A percentile compares a stretch with the other conserved stretches of the same genome.
Evolutionary conservation across 371 early-diverging fungal genomes (phyloP).

Genomic region (Chytridiales sp.): DNA sequence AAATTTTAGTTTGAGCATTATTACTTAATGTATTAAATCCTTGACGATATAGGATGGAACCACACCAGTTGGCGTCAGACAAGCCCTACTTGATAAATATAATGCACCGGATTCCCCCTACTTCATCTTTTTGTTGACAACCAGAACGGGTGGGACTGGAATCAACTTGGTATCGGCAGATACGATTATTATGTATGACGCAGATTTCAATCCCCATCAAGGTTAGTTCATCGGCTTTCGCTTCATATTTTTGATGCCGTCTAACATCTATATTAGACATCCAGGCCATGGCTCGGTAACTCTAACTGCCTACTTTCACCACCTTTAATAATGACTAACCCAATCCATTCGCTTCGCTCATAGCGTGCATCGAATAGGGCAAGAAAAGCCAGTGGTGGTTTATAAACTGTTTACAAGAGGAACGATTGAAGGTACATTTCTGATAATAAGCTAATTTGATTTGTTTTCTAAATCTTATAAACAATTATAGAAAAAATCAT

Average conservation of each 20-base stretch:
- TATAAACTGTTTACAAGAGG: constrained; percentile 82
- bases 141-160: constrained; percentile 96
- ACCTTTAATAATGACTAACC: too few relatives aligned
- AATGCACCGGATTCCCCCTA: constrained; percentile 70
- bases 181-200: constrained; percentile 91
- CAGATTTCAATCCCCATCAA: constrained; percentile 93
- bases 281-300: constrained; percentile 88
- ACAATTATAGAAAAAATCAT: constrained; percentile 77
- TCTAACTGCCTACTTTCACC: too few relatives aligned
- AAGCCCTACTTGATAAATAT: constrained; percentile 77
- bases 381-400: constrained; percentile 81
- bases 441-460: too few relatives aligned
- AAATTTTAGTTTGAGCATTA: background rate
- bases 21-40: background rate
- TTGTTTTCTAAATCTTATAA: constrained; percentile 27
- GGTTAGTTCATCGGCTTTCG: constrained; percentile 58
- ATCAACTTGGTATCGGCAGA: constrained; percentile 94
- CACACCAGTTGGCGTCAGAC: constrained; percentile 63
- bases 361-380: constrained; percentile 95
- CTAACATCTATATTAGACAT: constrained; percentile 39
- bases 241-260: background rate
- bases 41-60: constrained; percentile 66
- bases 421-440: constrained; percentile 48
- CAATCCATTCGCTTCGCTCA: too few relatives aligned
- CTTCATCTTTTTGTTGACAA: constrained; percentile 92